Conservation (phyloP, 805 yeast species). For the Wickerhamiella musiphila region DNA sequence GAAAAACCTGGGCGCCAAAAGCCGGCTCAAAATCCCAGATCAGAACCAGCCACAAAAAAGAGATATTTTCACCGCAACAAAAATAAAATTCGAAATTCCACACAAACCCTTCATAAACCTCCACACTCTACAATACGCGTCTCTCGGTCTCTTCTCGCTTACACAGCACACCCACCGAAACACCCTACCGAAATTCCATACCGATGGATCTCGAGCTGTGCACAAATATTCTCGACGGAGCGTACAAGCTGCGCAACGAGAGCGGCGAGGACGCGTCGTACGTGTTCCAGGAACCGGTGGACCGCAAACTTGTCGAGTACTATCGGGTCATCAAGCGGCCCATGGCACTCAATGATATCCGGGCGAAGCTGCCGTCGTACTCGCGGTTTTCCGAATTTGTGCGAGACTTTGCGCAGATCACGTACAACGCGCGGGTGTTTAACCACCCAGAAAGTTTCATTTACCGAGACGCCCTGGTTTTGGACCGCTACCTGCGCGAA, state of each 20-base stretch:
- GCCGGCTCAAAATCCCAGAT: too few species aligned
- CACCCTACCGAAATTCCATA: background rate
- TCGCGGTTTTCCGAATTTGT: conserved; percentile 49
- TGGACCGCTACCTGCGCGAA: conserved; percentile 34
- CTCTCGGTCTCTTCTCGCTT: background rate
- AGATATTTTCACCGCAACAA: too few species aligned
- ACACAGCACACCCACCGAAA: background rate
- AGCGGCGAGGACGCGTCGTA: conserved; percentile 30
- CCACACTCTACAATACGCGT: background rate
- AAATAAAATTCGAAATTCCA: too few species aligned
- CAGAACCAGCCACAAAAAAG: too few species aligned
- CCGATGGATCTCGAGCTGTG: background rate
- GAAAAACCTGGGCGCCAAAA: too few species aligned
- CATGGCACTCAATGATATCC: conserved; percentile 61
- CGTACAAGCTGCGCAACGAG: conserved; percentile 18
- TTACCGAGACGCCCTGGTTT: conserved; percentile 46
- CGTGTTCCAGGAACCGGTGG: conserved; percentile 60
- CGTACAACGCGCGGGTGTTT: conserved; percentile 79
- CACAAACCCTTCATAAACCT: too few species aligned
- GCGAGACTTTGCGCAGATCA: conserved; percentile 62
- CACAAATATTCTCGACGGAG: conserved; percentile 18
- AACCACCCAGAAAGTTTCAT: conserved; percentile 54
- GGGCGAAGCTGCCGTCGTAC: conserved; percentile 40
- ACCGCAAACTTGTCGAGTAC: conserved; percentile 56
- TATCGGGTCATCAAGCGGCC: conserved; percentile 65